Conservation (phyloP, 2,329 filamentous ascomycete species). For the Monosporascus sp. region DNA sequence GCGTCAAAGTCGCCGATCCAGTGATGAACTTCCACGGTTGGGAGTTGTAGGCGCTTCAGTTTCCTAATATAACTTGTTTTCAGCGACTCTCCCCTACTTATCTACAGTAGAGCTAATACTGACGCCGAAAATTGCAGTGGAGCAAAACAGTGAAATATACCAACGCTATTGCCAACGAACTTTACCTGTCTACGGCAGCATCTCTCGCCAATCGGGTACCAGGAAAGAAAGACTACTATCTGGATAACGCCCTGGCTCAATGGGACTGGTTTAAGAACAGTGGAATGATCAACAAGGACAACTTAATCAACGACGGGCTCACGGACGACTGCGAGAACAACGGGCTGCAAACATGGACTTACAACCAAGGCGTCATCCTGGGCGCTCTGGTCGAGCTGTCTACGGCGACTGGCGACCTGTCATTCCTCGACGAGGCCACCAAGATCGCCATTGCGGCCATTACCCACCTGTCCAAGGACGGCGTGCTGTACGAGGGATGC, state of each 20-base stretch:
- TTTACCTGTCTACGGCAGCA: constrained; percentile 47
- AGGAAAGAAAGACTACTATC: constrained; percentile 33
- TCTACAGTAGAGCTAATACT: neutral
- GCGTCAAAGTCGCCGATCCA: too few relatives aligned
- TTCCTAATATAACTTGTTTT: too few relatives aligned
- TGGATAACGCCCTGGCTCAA: constrained; percentile 38
- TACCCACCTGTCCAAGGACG: constrained; percentile 32
- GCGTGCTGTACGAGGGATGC: constrained; percentile 49
- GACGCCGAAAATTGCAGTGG: constrained; percentile 31
- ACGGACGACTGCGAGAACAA: constrained; percentile 42
- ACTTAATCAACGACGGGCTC: constrained; percentile 50
- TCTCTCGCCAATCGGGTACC: constrained; percentile 44
- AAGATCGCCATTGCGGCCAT: constrained; percentile 49
- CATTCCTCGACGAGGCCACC: constrained; percentile 35
- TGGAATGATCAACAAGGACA: constrained; percentile 44
- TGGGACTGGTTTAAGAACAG: constrained; percentile 48
- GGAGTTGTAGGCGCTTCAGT: too few relatives aligned
- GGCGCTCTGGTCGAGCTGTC: constrained; percentile 47
- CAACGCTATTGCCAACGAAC: constrained; percentile 50
- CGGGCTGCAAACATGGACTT: constrained; percentile 40
- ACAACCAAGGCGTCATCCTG: constrained; percentile 53
- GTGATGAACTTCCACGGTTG: too few relatives aligned
- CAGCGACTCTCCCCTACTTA: too few relatives aligned
- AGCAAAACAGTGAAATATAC: constrained; percentile 46
- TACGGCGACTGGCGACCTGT: constrained; percentile 33